phyloP scores from a whole-genome alignment of 306 rosid species.

The Rosa persica region DNA sequence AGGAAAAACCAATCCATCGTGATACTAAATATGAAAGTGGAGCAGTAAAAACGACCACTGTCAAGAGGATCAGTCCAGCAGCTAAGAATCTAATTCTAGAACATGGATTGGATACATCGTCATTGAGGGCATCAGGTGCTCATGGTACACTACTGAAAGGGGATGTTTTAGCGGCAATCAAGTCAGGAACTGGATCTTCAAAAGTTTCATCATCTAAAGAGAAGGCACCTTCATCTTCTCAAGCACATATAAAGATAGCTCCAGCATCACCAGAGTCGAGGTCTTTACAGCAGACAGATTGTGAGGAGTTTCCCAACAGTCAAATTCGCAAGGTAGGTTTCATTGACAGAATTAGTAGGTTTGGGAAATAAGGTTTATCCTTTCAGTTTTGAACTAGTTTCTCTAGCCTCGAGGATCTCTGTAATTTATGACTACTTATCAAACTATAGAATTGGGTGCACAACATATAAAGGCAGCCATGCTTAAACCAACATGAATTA shows the following conservation, averaged over 20 bases:
- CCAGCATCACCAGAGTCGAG: constrained; percentile 41
- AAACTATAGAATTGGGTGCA: neutral
- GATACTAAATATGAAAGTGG: constrained; percentile 43
- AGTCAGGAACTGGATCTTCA: constrained; percentile 61
- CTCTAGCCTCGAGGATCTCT: neutral
- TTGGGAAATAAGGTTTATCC: constrained; percentile 8
- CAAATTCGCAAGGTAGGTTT: constrained; percentile 86
- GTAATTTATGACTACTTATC: neutral
- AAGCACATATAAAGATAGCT: constrained; percentile 38
- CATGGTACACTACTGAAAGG: constrained; percentile 85
- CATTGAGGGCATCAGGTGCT: constrained; percentile 78
- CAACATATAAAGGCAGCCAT: neutral
- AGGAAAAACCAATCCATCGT: constrained; percentile 47
- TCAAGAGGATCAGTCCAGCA: constrained; percentile 81
- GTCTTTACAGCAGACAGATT: constrained; percentile 57
- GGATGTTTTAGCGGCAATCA: constrained; percentile 85
- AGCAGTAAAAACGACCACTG: constrained; percentile 40
- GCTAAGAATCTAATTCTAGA: constrained; percentile 79
- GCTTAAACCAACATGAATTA: neutral
- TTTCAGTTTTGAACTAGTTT: neutral
- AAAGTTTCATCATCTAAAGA: constrained; percentile 58
- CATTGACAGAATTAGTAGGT: constrained; percentile 16
- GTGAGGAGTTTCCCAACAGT: constrained; percentile 85
- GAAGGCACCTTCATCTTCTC: constrained; percentile 48
- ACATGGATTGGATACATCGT: constrained; percentile 75